Base-by-base conservation (phyloP, 2,329 filamentous ascomycete genomes). In the Penicillium frequentans region DNA sequence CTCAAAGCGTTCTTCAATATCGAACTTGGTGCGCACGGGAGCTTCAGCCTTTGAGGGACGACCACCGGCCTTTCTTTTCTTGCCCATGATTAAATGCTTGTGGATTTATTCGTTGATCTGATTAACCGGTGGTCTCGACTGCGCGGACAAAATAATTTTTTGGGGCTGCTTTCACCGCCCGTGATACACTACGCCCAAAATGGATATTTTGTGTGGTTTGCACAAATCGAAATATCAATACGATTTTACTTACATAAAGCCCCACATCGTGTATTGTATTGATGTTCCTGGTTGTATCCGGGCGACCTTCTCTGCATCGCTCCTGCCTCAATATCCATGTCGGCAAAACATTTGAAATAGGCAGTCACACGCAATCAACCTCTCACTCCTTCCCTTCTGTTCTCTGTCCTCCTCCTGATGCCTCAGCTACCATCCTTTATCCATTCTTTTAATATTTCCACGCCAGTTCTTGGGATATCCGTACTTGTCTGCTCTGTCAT, bases 1-100 rank as follows among this genome's bases (percentile, higher is more conserved):
- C 63, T 93, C 91, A 66, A 99, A 88, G 75, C 96, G 91, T 74
- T 93, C 87, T 59, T 79, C 71, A 21, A 73, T 59, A 52, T 71
- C 68, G 50, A 73, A 78, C 55, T 72, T 76, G 33, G 70, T 69
- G 43, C 65, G 67, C 47, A 67, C 66, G 9, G 66, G 58, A 37
- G 71, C 54, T 19, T 71, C 66, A 7, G 72, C 69, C 47, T 72
- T 67, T 23, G 77, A 73, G 11, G 74, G 61, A 53, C 74, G 80
- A 60, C 82, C 80, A 23, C 83, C 80, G 1, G 85, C 87, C 80
- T 93, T 95, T 82, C 90, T 87, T 64, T 84, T 84, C 68, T 80
- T 84, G 27, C 73, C 81, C 82, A 84, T 84, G 56, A 49, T 60
- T 35, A 58, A 39, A 35, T 29, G 37, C 13, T 45, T 45, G 23